Evolutionary conservation across 768 basidiomycete genomes (phyloP), one percentile per base, ranked within the genome.

Genomic region (Cystobasidium ongulense): DNA sequence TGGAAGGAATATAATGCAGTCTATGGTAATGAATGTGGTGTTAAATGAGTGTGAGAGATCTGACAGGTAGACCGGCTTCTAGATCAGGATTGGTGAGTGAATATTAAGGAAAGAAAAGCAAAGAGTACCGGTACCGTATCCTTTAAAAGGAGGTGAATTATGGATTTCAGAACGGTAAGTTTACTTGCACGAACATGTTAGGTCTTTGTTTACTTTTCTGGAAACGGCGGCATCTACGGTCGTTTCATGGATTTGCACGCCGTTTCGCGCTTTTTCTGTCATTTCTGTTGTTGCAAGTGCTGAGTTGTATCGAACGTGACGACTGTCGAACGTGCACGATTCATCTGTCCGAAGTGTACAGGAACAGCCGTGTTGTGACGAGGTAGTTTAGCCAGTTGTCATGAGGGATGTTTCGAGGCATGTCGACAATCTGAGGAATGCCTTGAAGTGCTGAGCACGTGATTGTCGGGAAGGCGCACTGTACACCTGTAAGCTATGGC

Each of bases 11-110:
- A n/a, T n/a, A n/a, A n/a, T n/a, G n/a, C 13, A 46, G 13, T 46
- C n/a, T 46, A n/a, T 13, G n/a, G 43, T 13, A 61, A 61, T 61
- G 57, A 61, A 61, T 61, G 57, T 61, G 57, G 57, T 46, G 57
- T 61, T 61, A 11, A 61, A 61, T 13, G 57, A 61, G 25, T 33
- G 57, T 61, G 57, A 13, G n/a, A 33, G 57, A 13, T n/a, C n/a
- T n/a, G n/a, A 61, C 17, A 33, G 11, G 31, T 61, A 61, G 57
- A 61, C n/a, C n/a, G n/a, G n/a, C n/a, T n/a, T n/a, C n/a, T n/a
- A n/a, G n/a, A n/a, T n/a, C n/a, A n/a, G n/a, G n/a, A n/a, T n/a
- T n/a, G n/a, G n/a, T n/a, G n/a, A 41, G 46, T 50, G 21, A 50
- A 4, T 8, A 11, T 8, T 50, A 21, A 21, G 18, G 18, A 21